Conservation (phyloP, 768 basidiomycete genomes). For the Lactarius pseudohatsudake region DNA sequence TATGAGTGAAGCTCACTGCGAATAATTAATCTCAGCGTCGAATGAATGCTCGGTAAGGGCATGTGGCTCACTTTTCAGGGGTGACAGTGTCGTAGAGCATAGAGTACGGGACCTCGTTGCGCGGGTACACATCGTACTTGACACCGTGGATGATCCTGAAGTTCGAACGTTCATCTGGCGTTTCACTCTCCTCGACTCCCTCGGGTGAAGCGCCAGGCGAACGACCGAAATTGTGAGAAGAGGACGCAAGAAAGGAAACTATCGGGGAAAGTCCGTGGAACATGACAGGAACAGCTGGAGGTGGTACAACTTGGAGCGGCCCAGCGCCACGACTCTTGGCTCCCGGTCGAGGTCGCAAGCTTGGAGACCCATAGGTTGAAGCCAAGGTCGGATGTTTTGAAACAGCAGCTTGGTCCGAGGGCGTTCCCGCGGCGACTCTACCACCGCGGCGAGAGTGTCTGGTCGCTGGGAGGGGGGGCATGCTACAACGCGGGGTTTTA, state of each 20-base stretch:
- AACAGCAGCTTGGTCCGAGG: not conserved
- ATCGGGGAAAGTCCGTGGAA: conserved; percentile 16
- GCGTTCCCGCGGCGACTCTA: not conserved
- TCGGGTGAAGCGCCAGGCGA: not conserved
- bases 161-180: not conserved
- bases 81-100: conserved; percentile 19
- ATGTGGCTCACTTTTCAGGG: conserved; percentile 10
- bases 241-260: conserved; percentile 15
- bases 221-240: conserved; percentile 5
- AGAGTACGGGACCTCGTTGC: conserved; percentile 15
- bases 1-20: conserved; percentile 59
- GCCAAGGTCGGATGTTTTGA: not conserved
- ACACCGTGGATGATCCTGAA: conserved; percentile 12
- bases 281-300: not conserved
- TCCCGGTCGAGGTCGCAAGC: not conserved
- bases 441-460: conserved; percentile 1
- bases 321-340: not conserved
- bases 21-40: conserved; percentile 26
- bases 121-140: conserved; percentile 9
- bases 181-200: not conserved
- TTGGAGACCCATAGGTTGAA: not conserved
- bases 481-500: conserved; percentile 3
- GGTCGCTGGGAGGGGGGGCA: not conserved
- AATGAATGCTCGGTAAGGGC: not conserved
- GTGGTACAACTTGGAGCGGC: conserved; percentile 1